These are phyloP conservation scores for Aegilops umbellulata DNA, from an alignment of 176 grass and related monocot genomes.

Conservation along the genomic window DNA sequence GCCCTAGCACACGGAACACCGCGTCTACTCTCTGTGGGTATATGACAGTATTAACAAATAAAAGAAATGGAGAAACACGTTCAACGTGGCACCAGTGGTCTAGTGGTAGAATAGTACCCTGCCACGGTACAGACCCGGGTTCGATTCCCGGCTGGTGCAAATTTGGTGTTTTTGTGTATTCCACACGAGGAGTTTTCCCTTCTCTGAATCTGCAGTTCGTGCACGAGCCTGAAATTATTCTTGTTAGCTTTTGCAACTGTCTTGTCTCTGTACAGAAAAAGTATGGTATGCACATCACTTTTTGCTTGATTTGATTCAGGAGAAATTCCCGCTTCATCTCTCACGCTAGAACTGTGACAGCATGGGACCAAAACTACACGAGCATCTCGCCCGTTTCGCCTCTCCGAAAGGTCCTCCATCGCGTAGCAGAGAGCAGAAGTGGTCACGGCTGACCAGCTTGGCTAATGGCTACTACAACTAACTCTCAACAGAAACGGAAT, in stretches of 20 bases:
- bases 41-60: no score
- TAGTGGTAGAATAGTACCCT: conserved; percentile 85
- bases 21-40: no score
- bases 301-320: no score
- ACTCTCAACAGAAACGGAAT: not conserved
- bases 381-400: not conserved
- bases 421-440: not conserved
- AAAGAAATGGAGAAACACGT: no score
- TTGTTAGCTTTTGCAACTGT: no score
- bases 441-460: not conserved
- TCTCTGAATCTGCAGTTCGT: no score
- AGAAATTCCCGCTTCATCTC: not conserved
- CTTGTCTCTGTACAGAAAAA: no score
- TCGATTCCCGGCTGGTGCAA: conserved; percentile 62
- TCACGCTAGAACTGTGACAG: not conserved
- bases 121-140: conserved; percentile 73
- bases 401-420: not conserved
- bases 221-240: no score
- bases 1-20: no score
- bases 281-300: no score
- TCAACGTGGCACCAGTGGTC: conserved; percentile 40
- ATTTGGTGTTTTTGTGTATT: no score
- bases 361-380: not conserved
- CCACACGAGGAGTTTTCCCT: no score
- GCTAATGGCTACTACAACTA: not conserved